phyloP scores from a whole-genome alignment of 176 grass and related monocot species.

The Areca catechu region DNA sequence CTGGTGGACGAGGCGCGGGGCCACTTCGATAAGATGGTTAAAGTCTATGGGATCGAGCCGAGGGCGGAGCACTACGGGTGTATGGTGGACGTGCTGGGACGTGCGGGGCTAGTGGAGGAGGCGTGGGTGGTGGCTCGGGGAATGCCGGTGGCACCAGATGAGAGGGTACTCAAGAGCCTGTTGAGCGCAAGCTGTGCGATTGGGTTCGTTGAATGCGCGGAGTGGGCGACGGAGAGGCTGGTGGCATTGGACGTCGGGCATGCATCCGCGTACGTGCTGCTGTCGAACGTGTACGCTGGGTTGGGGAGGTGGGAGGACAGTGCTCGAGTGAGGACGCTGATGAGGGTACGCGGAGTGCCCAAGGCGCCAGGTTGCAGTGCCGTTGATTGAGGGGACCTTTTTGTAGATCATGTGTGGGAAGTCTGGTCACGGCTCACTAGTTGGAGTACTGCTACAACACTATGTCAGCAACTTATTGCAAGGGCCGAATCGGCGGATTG shows the following conservation, averaged over 20 bases:
- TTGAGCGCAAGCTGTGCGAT: constrained; percentile 6
- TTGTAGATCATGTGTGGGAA: no score
- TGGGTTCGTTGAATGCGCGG: constrained; percentile 2
- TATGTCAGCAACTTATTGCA: no score
- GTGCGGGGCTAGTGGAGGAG: background rate
- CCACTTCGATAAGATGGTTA: constrained; percentile 1
- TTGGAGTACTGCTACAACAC: no score
- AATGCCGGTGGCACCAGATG: constrained; percentile 5
- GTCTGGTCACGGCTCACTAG: no score
- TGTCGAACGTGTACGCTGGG: constrained; percentile 14
- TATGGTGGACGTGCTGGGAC: constrained; percentile 15
- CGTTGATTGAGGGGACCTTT: background rate
- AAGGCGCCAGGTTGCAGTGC: constrained; percentile 9
- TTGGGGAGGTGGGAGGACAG: constrained; percentile 15
- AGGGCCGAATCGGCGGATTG: no score
- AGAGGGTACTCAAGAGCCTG: constrained; percentile 20
- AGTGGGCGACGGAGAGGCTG: constrained; percentile 13
- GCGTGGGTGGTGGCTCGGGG: constrained; percentile 8
- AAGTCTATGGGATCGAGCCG: constrained; percentile 10
- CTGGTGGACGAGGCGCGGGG: constrained; percentile 12
- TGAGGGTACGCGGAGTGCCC: constrained; percentile 15
- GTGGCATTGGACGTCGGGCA: background rate
- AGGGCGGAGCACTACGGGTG: constrained; percentile 16
- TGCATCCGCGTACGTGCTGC: constrained; percentile 12
- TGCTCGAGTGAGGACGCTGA: constrained; percentile 3